Evolutionary conservation across 495 filamentous ascomycete genomes (phyloP), one percentile per base, ranked within the genome.

Genomic region (Cetradonia linearis): DNA sequence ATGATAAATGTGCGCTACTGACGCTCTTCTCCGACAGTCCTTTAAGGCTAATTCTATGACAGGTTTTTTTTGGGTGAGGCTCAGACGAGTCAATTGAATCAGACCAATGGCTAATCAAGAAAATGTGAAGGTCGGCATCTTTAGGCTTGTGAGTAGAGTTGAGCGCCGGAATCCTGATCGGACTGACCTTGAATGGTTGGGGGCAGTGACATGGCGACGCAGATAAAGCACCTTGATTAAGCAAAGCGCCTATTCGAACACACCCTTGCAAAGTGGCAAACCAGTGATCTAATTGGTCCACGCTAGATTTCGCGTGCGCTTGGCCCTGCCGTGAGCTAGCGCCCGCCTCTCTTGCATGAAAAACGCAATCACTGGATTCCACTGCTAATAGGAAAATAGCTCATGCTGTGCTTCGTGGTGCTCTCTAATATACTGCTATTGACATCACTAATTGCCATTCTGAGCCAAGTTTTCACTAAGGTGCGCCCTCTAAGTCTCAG

Each of bases 401-500:
- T 66, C 60, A 79, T 77, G 81, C 69, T 87, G 38, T 78, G 90
- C 65, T 96, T 95, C 68, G 81, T 96, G 34, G 86, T 80, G 36
- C 78, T 96, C 70, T 94, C 88, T 62, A 94, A 92, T 64, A 89
- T 95, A 58, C 78, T 96, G 16, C 77, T 96, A n/a, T 85, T 94
- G 64, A 93, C 91, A 42, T 92, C 88, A 18, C 76, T 95, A 60
- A 93, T 96, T 58, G 90, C 87, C 77, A 83, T 96, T 72, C 82
- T 96, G 63, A 92, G 87, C 65, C 91, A 94, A 76, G 89, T 84
- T 68, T 83, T 96, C 65, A 87, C 85, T 44, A 88, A 87, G 69
- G 89, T 96, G 69, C 76, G 85, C 75, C 30, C 42, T 25, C 56
- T 42, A 50, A 33, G 20, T 20, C 37, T 52, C 48, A 18, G 36